These are phyloP conservation scores for Volvox carteri DNA, from an alignment of 163 green algal species.

Conservation along the genomic window DNA sequence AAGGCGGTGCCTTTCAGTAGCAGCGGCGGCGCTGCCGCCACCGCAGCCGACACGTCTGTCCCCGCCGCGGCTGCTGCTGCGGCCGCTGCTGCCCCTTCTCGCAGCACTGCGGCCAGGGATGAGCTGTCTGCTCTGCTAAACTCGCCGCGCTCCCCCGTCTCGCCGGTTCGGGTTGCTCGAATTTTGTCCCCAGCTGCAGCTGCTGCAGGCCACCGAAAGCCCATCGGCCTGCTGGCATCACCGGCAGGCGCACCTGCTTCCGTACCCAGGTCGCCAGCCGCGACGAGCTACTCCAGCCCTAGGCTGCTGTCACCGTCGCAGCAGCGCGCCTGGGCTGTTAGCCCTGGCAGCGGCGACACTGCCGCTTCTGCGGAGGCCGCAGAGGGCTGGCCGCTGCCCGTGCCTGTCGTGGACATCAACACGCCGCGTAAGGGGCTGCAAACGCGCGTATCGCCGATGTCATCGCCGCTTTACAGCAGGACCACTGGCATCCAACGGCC, in stretches of 20 bases:
- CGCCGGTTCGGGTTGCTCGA: not conserved
- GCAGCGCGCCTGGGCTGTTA: not conserved
- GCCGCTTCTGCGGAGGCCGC: not conserved
- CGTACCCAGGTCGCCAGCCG: not conserved
- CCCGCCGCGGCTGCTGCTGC: not conserved
- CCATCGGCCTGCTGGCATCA: not conserved
- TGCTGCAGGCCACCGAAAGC: no score
- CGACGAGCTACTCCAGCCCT: not conserved
- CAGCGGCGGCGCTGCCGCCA: not conserved
- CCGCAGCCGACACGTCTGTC: not conserved
- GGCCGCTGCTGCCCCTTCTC: no score
- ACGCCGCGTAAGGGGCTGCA: slow-evolving; percentile 14
- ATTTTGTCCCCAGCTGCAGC: not conserved
- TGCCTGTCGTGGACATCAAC: not conserved
- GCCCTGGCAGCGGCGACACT: not conserved
- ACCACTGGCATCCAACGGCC: no score
- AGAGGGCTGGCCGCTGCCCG: not conserved
- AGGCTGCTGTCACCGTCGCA: not conserved
- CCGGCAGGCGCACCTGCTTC: not conserved
- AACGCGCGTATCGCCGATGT: not conserved
- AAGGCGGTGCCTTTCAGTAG: not conserved
- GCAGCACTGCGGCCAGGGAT: no score
- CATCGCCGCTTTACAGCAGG: no score
- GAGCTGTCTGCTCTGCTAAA: slow-evolving; percentile 28
- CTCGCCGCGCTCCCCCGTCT: slow-evolving; percentile 40